Percentiles rank a stretch among this genome's conserved stretches.
Conservation (phyloP, 805 yeast genomes). For the Priceomyces castillae region DNA sequence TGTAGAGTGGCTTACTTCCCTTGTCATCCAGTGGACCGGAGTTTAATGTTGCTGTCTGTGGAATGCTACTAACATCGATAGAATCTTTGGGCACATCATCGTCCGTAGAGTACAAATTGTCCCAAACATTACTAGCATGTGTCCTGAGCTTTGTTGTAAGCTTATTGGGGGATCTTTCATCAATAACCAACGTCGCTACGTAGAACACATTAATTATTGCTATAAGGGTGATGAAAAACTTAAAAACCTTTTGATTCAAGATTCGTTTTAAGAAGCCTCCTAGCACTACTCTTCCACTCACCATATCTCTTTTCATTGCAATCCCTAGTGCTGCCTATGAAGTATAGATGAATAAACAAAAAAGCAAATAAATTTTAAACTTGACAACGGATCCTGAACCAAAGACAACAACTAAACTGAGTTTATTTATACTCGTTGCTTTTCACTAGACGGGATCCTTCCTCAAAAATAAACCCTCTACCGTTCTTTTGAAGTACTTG, state of each 20-base stretch:
- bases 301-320: slow-evolving; percentile 1
- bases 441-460: no score
- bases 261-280: slow-evolving; percentile 11
- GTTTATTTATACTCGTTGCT: no score
- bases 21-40: slow-evolving; percentile 2
- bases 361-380: no score
- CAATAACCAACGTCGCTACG: slow-evolving; percentile 15
- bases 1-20: slow-evolving; percentile 9
- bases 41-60: slow-evolving; percentile 6
- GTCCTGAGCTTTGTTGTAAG: slow-evolving; percentile 10
- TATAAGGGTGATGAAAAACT: slow-evolving; percentile 16
- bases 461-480: no score
- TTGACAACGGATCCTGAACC: not conserved
- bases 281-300: slow-evolving; percentile 2
- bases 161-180: slow-evolving; percentile 10
- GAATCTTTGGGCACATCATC: slow-evolving; percentile 2
- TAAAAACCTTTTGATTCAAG: slow-evolving; percentile 13
- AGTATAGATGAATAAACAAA: no score
- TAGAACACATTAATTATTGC: slow-evolving; percentile 17
- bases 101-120: slow-evolving; percentile 6
- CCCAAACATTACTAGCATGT: slow-evolving; percentile 14
- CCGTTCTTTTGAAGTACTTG: no score
- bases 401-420: not conserved
- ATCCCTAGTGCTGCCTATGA: not conserved
- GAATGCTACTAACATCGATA: not conserved